Percentiles rank a stretch among this genome's conserved stretches.
Conservation (phyloP, 1,284 basidiomycete species). For the Boletus sp. region DNA sequence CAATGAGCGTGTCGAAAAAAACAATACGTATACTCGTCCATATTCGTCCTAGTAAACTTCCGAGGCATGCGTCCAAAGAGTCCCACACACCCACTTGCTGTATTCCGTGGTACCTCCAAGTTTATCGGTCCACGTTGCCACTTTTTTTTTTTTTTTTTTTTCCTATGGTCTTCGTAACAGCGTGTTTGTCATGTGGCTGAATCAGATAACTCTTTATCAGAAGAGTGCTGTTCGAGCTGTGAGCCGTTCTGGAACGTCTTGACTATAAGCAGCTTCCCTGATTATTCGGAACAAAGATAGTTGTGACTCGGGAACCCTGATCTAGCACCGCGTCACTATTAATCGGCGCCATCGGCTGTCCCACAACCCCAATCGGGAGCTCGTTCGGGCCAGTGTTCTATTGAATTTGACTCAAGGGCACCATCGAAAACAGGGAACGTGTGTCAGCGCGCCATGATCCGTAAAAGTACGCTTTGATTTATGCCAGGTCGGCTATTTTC, state of each 20-base stretch:
- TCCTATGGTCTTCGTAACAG: constrained; percentile 9
- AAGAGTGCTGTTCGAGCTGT: constrained; percentile 14
- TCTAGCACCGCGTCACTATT: constrained; percentile 16
- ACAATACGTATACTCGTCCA: constrained; percentile 28
- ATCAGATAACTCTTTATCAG: constrained; percentile 29
- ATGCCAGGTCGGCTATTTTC: not conserved
- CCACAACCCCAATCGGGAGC: constrained; percentile 7
- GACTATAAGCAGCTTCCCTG: constrained; percentile 28
- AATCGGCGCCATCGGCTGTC: constrained; percentile 23
- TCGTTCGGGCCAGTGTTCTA: constrained; percentile 10
- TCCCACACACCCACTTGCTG: constrained; percentile 30
- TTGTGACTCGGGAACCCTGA: constrained; percentile 23
- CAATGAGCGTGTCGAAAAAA: constrained; percentile 27
- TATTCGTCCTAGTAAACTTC: constrained; percentile 27
- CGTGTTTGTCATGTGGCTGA: constrained; percentile 33
- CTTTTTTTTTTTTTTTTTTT: too few relatives aligned
- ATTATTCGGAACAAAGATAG: constrained; percentile 28
- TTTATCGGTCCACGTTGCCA: constrained; percentile 23
- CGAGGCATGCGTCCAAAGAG: constrained; percentile 21
- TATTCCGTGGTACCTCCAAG: constrained; percentile 19
- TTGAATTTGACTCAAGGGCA: too few relatives aligned
- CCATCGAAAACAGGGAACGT: too few relatives aligned
- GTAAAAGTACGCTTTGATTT: not conserved
- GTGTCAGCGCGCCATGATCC: constrained; percentile 14
- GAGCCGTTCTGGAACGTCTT: constrained; percentile 20